phyloP scores from a whole-genome alignment of 495 filamentous ascomycete species.

The Amniculicola lignicola region DNA sequence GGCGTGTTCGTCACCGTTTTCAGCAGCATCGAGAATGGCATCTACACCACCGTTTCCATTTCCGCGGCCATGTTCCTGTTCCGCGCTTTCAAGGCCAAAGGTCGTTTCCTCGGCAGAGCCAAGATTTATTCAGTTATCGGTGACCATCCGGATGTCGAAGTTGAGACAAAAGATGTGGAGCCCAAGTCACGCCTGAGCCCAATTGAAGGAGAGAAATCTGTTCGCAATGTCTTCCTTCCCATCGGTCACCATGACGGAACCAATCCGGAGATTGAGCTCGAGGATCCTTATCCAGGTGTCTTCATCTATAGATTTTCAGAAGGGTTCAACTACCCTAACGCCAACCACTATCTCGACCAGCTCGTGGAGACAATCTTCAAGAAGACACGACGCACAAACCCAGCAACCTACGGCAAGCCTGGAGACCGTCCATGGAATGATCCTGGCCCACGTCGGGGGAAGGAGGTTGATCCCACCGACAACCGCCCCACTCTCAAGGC shows the following conservation, averaged over 20 bases:
- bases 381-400: constrained; percentile 74
- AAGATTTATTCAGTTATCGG: constrained; percentile 88
- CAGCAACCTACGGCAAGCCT: constrained; percentile 54
- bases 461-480: constrained; percentile 49
- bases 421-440: constrained; percentile 98
- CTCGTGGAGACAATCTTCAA: constrained; percentile 71
- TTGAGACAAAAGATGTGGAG: constrained; percentile 32
- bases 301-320: constrained; percentile 98
- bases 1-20: constrained; percentile 92
- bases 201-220: constrained; percentile 39
- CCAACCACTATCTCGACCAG: constrained; percentile 82
- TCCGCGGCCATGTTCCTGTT: constrained; percentile 79
- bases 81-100: constrained; percentile 78
- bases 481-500: constrained; percentile 77
- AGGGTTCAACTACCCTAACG: constrained; percentile 95
- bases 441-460: constrained; percentile 68
- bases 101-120: constrained; percentile 83
- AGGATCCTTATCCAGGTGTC: constrained; percentile 83
- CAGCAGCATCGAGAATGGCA: constrained; percentile 81
- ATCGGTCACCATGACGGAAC: constrained; percentile 83
- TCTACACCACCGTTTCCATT: constrained; percentile 78
- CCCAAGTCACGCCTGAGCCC: constrained; percentile 11
- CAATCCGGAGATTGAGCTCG: constrained; percentile 77
- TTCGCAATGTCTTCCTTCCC: constrained; percentile 83
- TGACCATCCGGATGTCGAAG: constrained; percentile 67